Percentiles rank a stretch among this genome's conserved stretches.
phyloP scores from a whole-genome alignment of 2,329 filamentous ascomycete species.

The Chrysoporthe austroafricana region DNA sequence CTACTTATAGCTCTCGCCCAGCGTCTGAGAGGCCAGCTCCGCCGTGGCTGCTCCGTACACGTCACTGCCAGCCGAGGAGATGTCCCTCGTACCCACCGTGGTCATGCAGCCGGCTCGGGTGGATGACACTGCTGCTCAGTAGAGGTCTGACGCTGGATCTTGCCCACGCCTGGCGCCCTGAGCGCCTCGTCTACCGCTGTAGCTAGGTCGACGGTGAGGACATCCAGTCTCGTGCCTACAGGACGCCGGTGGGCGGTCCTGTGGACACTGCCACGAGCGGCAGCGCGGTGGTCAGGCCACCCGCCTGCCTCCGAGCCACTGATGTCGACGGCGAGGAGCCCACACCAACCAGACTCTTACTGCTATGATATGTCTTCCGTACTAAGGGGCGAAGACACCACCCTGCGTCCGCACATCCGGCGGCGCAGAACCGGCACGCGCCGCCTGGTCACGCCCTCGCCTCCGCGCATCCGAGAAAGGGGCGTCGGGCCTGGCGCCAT shows the following conservation, averaged over 20 bases:
- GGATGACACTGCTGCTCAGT: neutral
- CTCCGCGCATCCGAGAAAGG: neutral
- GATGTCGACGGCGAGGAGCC: constrained; percentile 42
- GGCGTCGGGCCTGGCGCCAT: constrained; percentile 1
- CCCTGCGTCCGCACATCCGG: neutral
- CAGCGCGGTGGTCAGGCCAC: constrained; percentile 38
- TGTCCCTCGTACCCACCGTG: neutral
- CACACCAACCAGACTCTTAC: constrained; percentile 34
- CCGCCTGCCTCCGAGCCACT: constrained; percentile 29
- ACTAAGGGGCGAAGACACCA: constrained; percentile 2
- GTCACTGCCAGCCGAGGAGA: neutral
- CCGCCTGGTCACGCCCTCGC: neutral
- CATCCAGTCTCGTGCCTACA: constrained; percentile 35
- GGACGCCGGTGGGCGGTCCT: constrained; percentile 36
- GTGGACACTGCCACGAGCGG: constrained; percentile 34
- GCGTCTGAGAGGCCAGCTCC: too few relatives aligned
- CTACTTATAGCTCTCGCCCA: too few relatives aligned
- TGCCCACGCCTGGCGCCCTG: constrained; percentile 37
- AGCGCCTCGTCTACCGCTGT: constrained; percentile 44
- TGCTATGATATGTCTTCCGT: constrained; percentile 12
- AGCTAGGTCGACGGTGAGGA: constrained; percentile 40
- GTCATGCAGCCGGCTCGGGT: neutral
- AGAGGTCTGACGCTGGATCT: neutral
- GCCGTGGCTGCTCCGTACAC: too few relatives aligned
- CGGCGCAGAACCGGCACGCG: neutral